Conservation (phyloP, 1,284 basidiomycete genomes). For the Trichosporon ovoides region DNA sequence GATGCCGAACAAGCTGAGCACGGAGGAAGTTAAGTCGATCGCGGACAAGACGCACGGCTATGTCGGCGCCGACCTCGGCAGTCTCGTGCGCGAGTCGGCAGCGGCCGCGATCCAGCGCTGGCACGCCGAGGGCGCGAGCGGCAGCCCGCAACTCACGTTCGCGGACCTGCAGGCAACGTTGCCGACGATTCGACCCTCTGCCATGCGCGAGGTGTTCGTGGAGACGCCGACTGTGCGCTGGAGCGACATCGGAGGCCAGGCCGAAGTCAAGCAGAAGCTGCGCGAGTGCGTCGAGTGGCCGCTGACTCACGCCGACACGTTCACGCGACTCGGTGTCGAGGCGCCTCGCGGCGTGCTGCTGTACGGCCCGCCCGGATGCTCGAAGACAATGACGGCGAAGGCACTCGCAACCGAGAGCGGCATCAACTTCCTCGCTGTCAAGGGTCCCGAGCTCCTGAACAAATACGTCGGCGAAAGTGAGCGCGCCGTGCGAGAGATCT, state of each 20-base stretch:
- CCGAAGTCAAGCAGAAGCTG: conserved; percentile 70
- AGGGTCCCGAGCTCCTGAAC: conserved; percentile 93
- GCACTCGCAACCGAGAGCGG: conserved; percentile 93
- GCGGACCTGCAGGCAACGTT: conserved; percentile 68
- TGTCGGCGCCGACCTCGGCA: conserved; percentile 91
- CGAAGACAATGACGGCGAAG: conserved; percentile 90
- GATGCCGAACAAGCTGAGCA: conserved; percentile 68
- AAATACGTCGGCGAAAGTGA: conserved; percentile 99
- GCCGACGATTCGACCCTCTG: conserved; percentile 78
- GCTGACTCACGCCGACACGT: conserved; percentile 74
- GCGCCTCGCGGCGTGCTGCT: conserved; percentile 86
- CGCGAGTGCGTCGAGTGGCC: conserved; percentile 94
- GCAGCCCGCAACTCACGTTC: conserved; percentile 54
- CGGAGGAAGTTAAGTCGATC: conserved; percentile 60
- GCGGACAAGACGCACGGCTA: conserved; percentile 87
- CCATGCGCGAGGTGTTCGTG: conserved; percentile 87
- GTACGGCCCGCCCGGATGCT: conserved; percentile 96
- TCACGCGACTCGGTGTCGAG: conserved; percentile 77
- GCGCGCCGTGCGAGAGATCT: conserved; percentile 87
- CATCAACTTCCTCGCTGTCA: conserved; percentile 95
- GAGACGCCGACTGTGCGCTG: conserved; percentile 79
- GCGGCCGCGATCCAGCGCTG: conserved; percentile 83
- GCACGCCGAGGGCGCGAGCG: conserved; percentile 48
- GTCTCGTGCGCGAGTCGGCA: conserved; percentile 88
- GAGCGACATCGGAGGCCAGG: conserved; percentile 84